Conservation (phyloP, 225 moss, liverwort and hornwort genomes). For the Asterella californica region DNA sequence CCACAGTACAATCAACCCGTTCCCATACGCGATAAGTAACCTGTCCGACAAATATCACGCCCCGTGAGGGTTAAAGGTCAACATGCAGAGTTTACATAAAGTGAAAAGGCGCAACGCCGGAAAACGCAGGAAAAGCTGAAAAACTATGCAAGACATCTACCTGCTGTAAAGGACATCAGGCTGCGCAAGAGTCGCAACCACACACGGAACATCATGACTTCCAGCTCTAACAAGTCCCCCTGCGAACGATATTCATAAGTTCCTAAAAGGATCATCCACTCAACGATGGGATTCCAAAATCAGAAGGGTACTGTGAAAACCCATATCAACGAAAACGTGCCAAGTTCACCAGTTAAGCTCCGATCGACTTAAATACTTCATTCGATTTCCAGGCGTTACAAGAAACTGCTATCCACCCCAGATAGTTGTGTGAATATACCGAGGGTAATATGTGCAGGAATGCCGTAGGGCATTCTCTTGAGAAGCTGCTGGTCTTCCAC, state of each 20-base stretch:
- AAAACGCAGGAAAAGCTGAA: neutral
- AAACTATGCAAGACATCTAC: constrained; percentile 31
- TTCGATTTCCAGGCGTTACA: neutral
- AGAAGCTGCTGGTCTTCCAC: constrained; percentile 57
- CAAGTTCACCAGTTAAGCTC: neutral
- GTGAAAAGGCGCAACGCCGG: no score
- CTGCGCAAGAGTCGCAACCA: constrained; percentile 84
- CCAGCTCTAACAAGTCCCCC: constrained; percentile 80
- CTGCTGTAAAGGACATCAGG: constrained; percentile 80
- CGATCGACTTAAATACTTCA: no score
- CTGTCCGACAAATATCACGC: constrained; percentile 36
- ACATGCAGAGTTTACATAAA: no score
- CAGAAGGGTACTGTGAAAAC: neutral
- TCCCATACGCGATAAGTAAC: constrained; percentile 86
- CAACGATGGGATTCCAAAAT: neutral
- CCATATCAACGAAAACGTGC: neutral
- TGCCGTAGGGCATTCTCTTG: constrained; percentile 68
- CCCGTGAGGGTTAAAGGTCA: neutral
- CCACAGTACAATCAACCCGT: constrained; percentile 87
- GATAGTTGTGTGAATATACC: constrained; percentile 42
- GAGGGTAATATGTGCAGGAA: constrained; percentile 78
- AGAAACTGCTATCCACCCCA: constrained; percentile 2
- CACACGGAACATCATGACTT: constrained; percentile 71
- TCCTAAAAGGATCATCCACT: neutral
- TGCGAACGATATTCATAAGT: constrained; percentile 33